Evolutionary conservation across 2,329 filamentous ascomycete species (phyloP).

Genomic region (Xylaria sp.): DNA sequence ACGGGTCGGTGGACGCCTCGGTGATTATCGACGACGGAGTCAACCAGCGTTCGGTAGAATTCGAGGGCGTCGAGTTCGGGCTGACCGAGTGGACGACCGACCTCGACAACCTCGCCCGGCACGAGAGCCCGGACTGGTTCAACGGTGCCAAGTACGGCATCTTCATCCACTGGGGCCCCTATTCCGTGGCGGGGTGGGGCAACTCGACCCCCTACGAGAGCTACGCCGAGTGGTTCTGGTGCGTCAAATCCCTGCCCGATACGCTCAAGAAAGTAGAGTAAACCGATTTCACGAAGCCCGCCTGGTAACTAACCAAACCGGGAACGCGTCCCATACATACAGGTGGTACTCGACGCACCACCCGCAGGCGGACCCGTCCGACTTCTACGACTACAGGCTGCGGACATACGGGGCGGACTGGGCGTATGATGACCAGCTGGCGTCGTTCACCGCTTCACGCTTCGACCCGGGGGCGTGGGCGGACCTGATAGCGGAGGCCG

Average conservation of each 20-base stretch:
- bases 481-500: constrained; percentile 42
- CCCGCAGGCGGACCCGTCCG: constrained; percentile 44
- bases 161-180: constrained; percentile 63
- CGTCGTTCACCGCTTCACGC: constrained; percentile 52
- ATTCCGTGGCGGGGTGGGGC: constrained; percentile 60
- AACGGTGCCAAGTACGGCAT: constrained; percentile 60
- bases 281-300: no score
- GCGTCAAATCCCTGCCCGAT: constrained; percentile 33
- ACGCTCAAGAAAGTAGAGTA: background rate
- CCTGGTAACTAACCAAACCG: constrained; percentile 1
- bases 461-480: constrained; percentile 53
- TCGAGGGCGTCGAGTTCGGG: constrained; percentile 35
- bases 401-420: constrained; percentile 53
- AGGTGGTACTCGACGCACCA: constrained; percentile 42
- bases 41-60: constrained; percentile 8
- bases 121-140: constrained; percentile 56
- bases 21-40: constrained; percentile 25
- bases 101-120: constrained; percentile 40
- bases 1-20: constrained; percentile 26
- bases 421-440: constrained; percentile 59
- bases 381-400: constrained; percentile 52
- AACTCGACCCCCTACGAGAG: constrained; percentile 44
- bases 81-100: constrained; percentile 42
- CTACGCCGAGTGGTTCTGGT: constrained; percentile 55
- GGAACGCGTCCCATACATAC: no score